Conservation (phyloP, 2,329 filamentous ascomycete genomes). For the Fusarium oligoseptatum region DNA sequence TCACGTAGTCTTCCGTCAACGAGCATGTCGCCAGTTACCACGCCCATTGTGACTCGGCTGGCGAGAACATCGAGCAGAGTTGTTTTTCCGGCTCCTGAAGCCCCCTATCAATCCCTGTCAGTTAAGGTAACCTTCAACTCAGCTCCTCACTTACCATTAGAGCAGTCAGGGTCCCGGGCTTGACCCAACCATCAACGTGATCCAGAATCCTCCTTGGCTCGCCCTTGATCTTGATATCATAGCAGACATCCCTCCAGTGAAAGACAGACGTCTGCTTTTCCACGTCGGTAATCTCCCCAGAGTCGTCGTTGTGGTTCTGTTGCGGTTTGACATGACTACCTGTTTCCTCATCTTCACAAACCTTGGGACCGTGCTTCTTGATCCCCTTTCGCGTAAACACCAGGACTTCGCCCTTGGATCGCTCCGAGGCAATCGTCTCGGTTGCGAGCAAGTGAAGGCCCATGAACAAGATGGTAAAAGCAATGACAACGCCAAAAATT, state of each 20-base stretch:
- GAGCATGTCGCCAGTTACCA: constrained; percentile 83
- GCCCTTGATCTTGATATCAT: constrained; percentile 77
- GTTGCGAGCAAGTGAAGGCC: constrained; percentile 34
- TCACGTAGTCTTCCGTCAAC: constrained; percentile 74
- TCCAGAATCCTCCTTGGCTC: constrained; percentile 74
- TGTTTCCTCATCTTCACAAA: constrained; percentile 55
- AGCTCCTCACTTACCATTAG: constrained; percentile 75
- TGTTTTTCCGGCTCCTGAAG: constrained; percentile 88
- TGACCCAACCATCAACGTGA: constrained; percentile 79
- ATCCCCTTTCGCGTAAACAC: constrained; percentile 41
- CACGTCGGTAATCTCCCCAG: constrained; percentile 22
- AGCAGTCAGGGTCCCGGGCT: constrained; percentile 80
- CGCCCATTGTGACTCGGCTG: constrained; percentile 85
- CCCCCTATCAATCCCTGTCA: constrained; percentile 77
- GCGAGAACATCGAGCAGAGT: constrained; percentile 87
- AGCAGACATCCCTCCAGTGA: constrained; percentile 79
- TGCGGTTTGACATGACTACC: not conserved
- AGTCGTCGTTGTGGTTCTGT: constrained; percentile 72
- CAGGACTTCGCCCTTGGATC: constrained; percentile 40
- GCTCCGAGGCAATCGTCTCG: constrained; percentile 35
- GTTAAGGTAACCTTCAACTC: constrained; percentile 81
- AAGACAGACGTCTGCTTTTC: constrained; percentile 62
- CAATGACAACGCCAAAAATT: constrained; percentile 38
- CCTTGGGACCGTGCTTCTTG: constrained; percentile 60
- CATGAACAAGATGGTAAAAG: constrained; percentile 40